Evolutionary conservation across 2,329 filamentous ascomycete species (phyloP).

Genomic region (Colletotrichum sp.): DNA sequence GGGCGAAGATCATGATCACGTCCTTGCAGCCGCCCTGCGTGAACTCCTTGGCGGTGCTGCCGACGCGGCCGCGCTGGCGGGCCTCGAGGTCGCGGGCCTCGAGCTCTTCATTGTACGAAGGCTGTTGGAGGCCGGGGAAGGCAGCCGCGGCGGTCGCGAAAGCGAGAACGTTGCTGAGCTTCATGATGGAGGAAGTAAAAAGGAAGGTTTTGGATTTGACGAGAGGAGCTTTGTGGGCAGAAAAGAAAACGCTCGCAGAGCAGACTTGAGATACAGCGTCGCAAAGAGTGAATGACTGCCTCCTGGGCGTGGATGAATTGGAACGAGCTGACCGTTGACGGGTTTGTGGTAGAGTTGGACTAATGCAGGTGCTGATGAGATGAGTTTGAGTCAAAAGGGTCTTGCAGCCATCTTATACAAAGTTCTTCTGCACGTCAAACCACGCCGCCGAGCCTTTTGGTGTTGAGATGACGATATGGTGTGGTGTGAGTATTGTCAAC

Average conservation of each 20-base stretch:
- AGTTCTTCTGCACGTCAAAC: background rate
- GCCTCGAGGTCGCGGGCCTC: conserved; percentile 8
- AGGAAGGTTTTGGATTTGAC: background rate
- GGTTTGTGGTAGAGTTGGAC: background rate
- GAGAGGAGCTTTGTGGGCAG: background rate
- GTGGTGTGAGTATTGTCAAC: background rate
- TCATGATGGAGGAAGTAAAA: conserved; percentile 15
- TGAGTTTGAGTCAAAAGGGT: background rate
- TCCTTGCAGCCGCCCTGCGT: conserved; percentile 26
- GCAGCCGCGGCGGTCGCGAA: conserved; percentile 20
- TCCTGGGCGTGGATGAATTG: conserved; percentile 9
- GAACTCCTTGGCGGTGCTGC: conserved; percentile 26
- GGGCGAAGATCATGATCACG: conserved; percentile 29
- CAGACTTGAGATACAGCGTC: background rate
- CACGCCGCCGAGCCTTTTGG: background rate
- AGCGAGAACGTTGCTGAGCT: conserved; percentile 11
- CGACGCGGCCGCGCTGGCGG: conserved; percentile 22
- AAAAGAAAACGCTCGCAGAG: background rate
- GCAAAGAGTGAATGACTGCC: conserved; percentile 13
- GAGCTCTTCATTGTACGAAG: background rate
- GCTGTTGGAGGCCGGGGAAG: conserved; percentile 8
- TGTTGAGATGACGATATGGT: conserved; percentile 1
- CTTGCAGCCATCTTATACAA: conserved; percentile 10
- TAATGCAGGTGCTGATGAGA: background rate
- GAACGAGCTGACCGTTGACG: background rate